These are phyloP conservation scores for Sclerotinia borealis DNA, from an alignment of 2,329 filamentous ascomycete species.

Conservation along the genomic window DNA sequence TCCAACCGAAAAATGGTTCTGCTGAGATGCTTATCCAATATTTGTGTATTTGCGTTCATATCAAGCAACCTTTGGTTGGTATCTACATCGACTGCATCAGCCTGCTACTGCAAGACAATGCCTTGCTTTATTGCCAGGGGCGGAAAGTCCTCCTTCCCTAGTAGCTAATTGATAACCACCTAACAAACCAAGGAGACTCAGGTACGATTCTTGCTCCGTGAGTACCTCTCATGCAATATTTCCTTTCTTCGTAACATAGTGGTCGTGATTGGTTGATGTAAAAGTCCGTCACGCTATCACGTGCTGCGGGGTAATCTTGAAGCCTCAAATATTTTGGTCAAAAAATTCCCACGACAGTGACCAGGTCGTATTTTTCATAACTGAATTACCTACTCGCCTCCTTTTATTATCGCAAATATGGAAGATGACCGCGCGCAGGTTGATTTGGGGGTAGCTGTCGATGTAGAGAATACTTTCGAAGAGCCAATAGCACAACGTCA, in stretches of 20 bases:
- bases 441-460: slow-evolving; percentile 63
- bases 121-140: no score
- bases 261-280: neutral
- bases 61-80: no score
- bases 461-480: slow-evolving; percentile 53
- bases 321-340: neutral
- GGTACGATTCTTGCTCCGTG: no score
- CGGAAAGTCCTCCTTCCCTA: no score
- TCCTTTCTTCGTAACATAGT: neutral
- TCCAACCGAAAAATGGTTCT: no score
- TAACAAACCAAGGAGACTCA: no score
- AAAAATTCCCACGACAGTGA: neutral
- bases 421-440: slow-evolving; percentile 68
- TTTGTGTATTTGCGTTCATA: no score
- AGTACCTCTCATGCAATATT: no score
- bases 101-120: no score
- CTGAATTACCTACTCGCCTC: neutral
- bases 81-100: no score
- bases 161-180: no score
- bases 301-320: neutral
- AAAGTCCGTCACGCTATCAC: neutral
- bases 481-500: slow-evolving; percentile 50
- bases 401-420: slow-evolving; percentile 43
- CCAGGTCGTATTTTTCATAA: neutral
- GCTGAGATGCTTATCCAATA: no score